These are phyloP conservation scores for Gamarada debralockiae DNA, from an alignment of 495 filamentous ascomycete genomes.

Conservation along the genomic window DNA sequence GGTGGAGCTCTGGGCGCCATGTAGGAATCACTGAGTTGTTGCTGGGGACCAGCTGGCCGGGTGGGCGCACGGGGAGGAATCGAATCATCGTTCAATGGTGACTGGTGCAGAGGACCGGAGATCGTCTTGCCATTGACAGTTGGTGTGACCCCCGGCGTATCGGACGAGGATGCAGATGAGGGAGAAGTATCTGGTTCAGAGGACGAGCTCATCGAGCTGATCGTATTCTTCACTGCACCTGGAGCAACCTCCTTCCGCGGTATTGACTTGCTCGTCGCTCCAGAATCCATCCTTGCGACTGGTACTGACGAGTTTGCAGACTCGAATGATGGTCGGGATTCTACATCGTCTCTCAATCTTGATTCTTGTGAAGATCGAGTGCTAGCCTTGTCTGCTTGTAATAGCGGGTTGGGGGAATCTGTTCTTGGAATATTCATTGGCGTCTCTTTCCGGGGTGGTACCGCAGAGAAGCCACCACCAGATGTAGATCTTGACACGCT, in stretches of 20 bases:
- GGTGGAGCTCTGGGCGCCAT: constrained; percentile 60
- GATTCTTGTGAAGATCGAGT: constrained; percentile 47
- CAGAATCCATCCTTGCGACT: constrained; percentile 28
- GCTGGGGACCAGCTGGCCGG: constrained; percentile 31
- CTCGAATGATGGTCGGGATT: constrained; percentile 38
- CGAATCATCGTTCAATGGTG: constrained; percentile 17
- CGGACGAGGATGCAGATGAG: constrained; percentile 23
- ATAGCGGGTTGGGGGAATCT: constrained; percentile 18
- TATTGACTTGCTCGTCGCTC: constrained; percentile 34
- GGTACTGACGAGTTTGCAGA: constrained; percentile 24
- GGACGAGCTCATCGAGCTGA: constrained; percentile 18
- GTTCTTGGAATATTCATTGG: constrained; percentile 7
- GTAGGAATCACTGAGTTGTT: constrained; percentile 52
- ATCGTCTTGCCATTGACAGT: constrained; percentile 39
- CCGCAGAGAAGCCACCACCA: constrained; percentile 1
- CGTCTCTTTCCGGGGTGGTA: constrained; percentile 15
- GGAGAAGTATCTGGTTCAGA: constrained; percentile 22
- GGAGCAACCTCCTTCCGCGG: constrained; percentile 41
- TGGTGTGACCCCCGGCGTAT: constrained; percentile 22
- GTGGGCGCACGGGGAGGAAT: constrained; percentile 16
- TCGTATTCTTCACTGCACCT: constrained; percentile 13
- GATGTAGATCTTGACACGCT: constrained; percentile 9
- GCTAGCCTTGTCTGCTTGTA: constrained; percentile 32
- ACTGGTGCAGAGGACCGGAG: constrained; percentile 19
- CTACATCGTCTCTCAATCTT: constrained; percentile 41